Base-by-base conservation (phyloP, 2,329 filamentous ascomycete genomes). In the Orbilia ellipsospora region DNA sequence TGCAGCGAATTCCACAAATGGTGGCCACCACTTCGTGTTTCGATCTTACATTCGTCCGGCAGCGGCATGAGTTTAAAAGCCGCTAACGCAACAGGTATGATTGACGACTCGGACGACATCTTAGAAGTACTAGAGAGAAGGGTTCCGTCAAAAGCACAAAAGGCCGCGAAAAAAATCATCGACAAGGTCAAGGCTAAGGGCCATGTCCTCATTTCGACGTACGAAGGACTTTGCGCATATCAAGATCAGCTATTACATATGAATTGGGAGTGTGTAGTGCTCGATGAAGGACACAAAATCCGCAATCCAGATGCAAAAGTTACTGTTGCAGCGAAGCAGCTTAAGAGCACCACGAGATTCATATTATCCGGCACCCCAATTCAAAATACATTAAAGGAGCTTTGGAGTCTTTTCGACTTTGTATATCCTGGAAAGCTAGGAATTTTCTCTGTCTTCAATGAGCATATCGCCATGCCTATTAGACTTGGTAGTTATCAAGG, bases 1-100 rank as follows among this genome's bases (percentile, higher is more conserved):
- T 95, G 97, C 12, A 96, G 96, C 78, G 95, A 99, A 81, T 98
- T 99, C 79, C 96, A 99, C 83, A 89, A 90, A 12, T 99, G 96
- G 96, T 99, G 96, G 96, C 95, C 95, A n/a, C 90, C 95, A n/a
- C 85, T 99, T 36, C 88, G 96, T 50, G 95, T 99, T 4, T 96
- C 94, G 0, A 98, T 99, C 77, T 82, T 99, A 57, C 95, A 99
- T 81, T 93, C 93, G 0, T 97, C 95, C 3, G 95, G 95, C 1
- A 98, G 93, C 81, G 96, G 95, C 16, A 98, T 99, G 94, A 84
- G 97, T 63, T 93, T 96, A 78, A 85, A 96, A 23, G 83, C 84
- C 52, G 85, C 83, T 59, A 89, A 90, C 80, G 85, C 84, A 68
- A 85, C 85, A 40, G 85, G 86, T 59, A 92, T 94, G 88, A 31